phyloP scores from a whole-genome alignment of 2,329 filamentous ascomycete genomes.

The Penicillium thymicola region DNA sequence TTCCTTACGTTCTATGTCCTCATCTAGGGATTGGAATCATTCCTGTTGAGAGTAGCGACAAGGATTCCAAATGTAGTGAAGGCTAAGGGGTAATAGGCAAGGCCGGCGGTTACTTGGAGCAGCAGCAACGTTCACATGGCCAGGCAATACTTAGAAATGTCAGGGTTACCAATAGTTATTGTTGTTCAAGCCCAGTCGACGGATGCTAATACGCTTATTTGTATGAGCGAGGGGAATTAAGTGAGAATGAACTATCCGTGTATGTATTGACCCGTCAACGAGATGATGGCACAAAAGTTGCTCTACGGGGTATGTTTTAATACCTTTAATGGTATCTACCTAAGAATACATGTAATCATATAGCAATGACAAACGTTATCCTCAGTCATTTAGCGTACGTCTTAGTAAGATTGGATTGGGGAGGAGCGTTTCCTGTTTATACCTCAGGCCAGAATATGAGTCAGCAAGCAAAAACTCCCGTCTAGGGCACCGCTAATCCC shows the following conservation, averaged over 20 bases:
- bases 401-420: neutral
- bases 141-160: neutral
- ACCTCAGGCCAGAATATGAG: constrained; percentile 5
- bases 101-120: neutral
- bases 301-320: no score
- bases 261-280: neutral
- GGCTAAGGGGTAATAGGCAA: neutral
- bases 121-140: neutral
- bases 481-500: constrained; percentile 30
- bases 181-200: neutral
- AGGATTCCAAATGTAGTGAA: neutral
- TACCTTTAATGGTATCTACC: no score
- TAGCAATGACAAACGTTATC: neutral
- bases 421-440: neutral
- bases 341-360: neutral
- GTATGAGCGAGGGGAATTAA: constrained; percentile 25
- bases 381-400: neutral
- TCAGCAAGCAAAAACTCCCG: constrained; percentile 12
- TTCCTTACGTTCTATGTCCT: neutral
- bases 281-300: neutral
- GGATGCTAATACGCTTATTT: constrained; percentile 3
- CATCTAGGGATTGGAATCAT: neutral
- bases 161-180: no score
- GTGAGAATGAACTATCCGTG: constrained; percentile 2
- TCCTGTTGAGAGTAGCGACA: neutral